These are phyloP conservation scores for Rhynchosporium agropyri DNA, from an alignment of 2,329 filamentous ascomycete genomes.

Conservation along the genomic window DNA sequence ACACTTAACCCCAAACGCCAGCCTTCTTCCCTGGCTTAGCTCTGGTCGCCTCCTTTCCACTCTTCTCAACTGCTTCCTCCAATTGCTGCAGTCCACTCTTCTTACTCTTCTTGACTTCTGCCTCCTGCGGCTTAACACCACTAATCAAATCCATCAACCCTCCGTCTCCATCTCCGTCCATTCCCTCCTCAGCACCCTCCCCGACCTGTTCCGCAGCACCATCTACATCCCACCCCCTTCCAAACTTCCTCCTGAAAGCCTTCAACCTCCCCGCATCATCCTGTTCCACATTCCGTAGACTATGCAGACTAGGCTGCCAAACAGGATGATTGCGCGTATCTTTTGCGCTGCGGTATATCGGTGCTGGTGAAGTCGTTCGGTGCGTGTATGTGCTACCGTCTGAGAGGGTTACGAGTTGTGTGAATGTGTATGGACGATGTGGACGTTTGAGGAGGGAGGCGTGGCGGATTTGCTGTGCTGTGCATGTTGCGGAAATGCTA, in stretches of 20 bases:
- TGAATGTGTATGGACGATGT: constrained; percentile 94
- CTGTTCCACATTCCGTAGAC: constrained; percentile 84
- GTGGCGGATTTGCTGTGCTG: constrained; percentile 54
- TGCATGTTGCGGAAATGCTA: neutral
- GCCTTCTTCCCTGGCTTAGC: constrained; percentile 12
- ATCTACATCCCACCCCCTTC: constrained; percentile 75
- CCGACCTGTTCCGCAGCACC: constrained; percentile 41
- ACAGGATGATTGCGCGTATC: constrained; percentile 87
- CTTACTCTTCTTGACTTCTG: constrained; percentile 3
- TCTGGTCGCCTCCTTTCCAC: constrained; percentile 19
- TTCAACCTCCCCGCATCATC: constrained; percentile 91
- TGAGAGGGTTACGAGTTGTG: constrained; percentile 88
- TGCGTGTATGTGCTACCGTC: constrained; percentile 85
- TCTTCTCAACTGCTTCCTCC: constrained; percentile 25
- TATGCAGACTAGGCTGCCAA: constrained; percentile 86
- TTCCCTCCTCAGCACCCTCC: constrained; percentile 33
- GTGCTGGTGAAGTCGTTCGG: constrained; percentile 73
- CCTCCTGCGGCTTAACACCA: constrained; percentile 41
- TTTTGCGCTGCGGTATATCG: constrained; percentile 65
- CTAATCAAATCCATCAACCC: constrained; percentile 60
- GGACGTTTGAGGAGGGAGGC: constrained; percentile 85
- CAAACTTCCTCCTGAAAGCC: constrained; percentile 84
- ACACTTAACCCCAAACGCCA: neutral
- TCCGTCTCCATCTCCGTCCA: constrained; percentile 44
- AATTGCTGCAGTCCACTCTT: constrained; percentile 10